These are phyloP conservation scores for Gentiana straminea DNA, from an alignment of 257 asterid species.

Conservation along the genomic window DNA sequence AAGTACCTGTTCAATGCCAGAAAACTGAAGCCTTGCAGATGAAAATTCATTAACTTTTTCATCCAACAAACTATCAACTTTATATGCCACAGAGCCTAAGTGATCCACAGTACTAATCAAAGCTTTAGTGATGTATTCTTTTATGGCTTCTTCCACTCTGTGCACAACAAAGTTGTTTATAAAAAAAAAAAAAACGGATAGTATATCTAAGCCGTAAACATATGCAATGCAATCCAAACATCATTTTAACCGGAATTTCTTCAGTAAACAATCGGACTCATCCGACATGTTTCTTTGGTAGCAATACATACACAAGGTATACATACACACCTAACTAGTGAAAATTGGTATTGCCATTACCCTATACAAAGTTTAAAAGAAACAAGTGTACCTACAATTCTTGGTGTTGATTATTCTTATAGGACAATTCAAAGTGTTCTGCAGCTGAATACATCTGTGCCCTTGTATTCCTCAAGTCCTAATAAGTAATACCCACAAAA, in stretches of 20 bases:
- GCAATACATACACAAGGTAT: background rate
- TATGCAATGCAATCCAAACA: too few relatives aligned
- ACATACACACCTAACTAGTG: too few relatives aligned
- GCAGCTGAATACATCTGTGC: conserved; percentile 67
- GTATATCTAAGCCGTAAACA: background rate
- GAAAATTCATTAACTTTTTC: conserved; percentile 39
- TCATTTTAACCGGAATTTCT: too few relatives aligned
- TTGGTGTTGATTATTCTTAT: conserved; percentile 38
- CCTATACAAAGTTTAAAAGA: background rate
- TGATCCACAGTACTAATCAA: conserved; percentile 71
- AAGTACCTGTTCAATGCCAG: conserved; percentile 61
- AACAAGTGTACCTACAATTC: conserved; percentile 30
- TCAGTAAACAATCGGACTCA: too few relatives aligned
- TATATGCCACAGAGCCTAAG: conserved; percentile 65
- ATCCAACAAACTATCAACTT: conserved; percentile 49
- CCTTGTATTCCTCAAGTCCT: conserved; percentile 58
- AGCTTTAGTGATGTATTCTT: conserved; percentile 54
- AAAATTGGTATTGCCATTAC: background rate
- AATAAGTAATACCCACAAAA: background rate
- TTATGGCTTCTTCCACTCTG: conserved; percentile 41
- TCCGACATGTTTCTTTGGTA: too few relatives aligned
- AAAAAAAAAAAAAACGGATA: too few relatives aligned
- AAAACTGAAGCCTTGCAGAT: conserved; percentile 31
- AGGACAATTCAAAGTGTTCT: conserved; percentile 53
- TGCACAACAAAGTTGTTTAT: too few relatives aligned